Evolutionary conservation across 805 yeast genomes (phyloP), one percentile per base, ranked within the genome.

Genomic region (Ogataea saltuana): DNA sequence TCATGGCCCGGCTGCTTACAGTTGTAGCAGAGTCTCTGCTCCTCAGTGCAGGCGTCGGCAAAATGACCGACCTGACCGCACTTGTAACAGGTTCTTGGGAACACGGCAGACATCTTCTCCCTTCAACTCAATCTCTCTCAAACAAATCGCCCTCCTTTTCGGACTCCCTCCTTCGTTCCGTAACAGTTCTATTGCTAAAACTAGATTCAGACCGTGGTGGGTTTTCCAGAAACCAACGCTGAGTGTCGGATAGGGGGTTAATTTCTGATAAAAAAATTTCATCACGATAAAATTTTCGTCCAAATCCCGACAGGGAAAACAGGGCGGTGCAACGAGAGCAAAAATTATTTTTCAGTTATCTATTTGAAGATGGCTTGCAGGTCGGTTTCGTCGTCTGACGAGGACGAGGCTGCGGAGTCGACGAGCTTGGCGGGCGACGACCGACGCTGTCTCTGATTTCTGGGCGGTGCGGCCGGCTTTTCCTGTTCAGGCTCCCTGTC

Each of bases 11-110:
- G 84, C 67, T 83, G 76, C 64, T 83, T 86, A 70, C 96, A 88
- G 81, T 88, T 88, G 85, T 88, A 88, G 71, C 96, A 88, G 63
- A 88, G 74, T 72, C 90, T 83, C 67, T 85, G 90, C 48, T 82
- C 74, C 69, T 88, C 90, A 51, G 78, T 73, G 72, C 97, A 89
- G 63, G 80, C 84, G 63, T 85, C 93, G 56, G 96, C 95, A 63
- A 86, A 74, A 74, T 88, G 96, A 53, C 96, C 96, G 56, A 84
- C 76, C 71, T 86, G 87, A 62, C 96, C 96, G 72, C 96, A 88
- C 67, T 87, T 88, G 77, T 80, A 86, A 75, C 95, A 86, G 52
- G 91, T 83, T 78, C 84, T 86, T 55, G 70, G 70, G 58, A 63
- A 63, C 44, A 55, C 57, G 36, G 63, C 60, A 54, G 63, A 57